Evolutionary conservation across 1,284 basidiomycete species (phyloP), one percentile per base, ranked within the genome.

Genomic region (Schizophyllum amplum): DNA sequence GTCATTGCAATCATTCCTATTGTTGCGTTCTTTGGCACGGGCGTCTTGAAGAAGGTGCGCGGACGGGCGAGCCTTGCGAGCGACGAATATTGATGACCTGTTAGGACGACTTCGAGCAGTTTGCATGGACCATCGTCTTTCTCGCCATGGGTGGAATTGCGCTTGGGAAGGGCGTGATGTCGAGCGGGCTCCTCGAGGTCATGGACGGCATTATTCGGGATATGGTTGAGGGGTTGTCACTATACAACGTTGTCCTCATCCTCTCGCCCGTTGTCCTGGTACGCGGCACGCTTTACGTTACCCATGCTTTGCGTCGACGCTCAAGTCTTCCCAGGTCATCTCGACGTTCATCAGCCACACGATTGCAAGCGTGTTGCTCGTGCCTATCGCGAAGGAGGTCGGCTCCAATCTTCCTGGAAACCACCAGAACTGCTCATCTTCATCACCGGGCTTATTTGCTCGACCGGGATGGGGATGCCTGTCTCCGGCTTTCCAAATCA

Each of bases 91-190:
- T 46, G 11, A n/a, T 46, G 11, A 46, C 42, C 42, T n/a, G n/a
- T n/a, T 46, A 94, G 92, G 92, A 94, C 64, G 94, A 97, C 72
- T 97, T 97, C 71, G 94, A 95, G 67, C 89, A 90, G 65, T 95
- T 95, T 73, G 80, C 90, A 60, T 97, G 94, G 94, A 89, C 89
- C 0, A 94, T 97, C 60, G 93, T 96, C 24, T 90, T 94, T 74
- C 77, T 95, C 55, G 94, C 94, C n/a, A 99, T 99, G 96, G 96
- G 97, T 20, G 96, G 97, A 33, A 96, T 98, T 54, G 93, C 94
- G 0, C 82, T 98, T 2, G 97, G 96, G 52, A 93, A 98, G 68
- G 95, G 94, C 1, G 96, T 99, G 2, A 82, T 86, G 20, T 88
- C 90, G 1, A 96, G 92, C 47, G 96, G 97, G 0, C 76, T 99